Evolutionary conservation across 2,329 filamentous ascomycete species (phyloP), one percentile per base, ranked within the genome.

Genomic region (Plectosphaerella plurivora): DNA sequence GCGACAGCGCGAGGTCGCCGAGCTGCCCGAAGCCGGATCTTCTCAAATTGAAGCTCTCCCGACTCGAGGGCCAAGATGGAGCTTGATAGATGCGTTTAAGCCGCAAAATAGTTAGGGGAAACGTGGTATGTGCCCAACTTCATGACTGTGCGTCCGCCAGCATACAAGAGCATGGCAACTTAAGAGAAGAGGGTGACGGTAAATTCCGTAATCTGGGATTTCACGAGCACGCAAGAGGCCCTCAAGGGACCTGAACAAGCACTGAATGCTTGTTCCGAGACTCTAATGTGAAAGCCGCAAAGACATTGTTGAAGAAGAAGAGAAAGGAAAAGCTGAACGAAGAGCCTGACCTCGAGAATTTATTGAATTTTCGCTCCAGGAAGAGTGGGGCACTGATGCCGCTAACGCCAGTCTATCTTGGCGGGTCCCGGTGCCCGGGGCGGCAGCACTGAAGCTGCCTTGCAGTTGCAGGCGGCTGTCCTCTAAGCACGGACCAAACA

Each of bases 171-270:
- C 82, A 75, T 79, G 86, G 83, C 73, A 86, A 88, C 84, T 78
- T 78, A 73, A 77, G 81, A 76, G 86, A 82, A 82, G 82, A 88
- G 84, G 82, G 85, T 79, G 72, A 76, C 77, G 83, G 36, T 22
- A 4, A 49, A n/a, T 49, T 41, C 47, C 47, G 39, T 77, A 69
- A 88, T 89, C 95, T 90, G 88, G 93, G 88, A 89, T 80, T 89
- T 91, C 90, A 86, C 92, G 91, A 99, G 94, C 94, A 90, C 93
- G 92, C 89, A 77, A 77, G 88, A 92, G 89, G 81, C 78, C 87
- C 82, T 74, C 78, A 71, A 72, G 79, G 85, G 82, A 87, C 83
- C 90, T 95, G 89, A 90, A 89, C 85, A 91, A 91, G 88, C 83
- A 97, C 82, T 90, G 89, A 92, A 68, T 68, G 84, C 88, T 84